Base-by-base conservation (phyloP, 176 grass and related monocot species). In the Triticum aestivum region DNA sequence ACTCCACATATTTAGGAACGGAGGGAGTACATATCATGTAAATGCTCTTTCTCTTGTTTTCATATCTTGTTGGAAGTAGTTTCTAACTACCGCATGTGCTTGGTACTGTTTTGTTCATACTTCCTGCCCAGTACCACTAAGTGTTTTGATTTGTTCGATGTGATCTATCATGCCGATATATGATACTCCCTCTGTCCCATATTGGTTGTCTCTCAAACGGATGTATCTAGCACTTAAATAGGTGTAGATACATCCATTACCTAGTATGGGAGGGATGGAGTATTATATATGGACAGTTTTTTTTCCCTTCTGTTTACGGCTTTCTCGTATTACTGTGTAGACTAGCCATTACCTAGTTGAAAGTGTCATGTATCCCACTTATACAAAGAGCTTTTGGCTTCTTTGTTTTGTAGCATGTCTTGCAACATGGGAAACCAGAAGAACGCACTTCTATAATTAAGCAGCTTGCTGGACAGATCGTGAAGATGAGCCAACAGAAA, bases 401-500 rank as follows among this genome's bases (percentile, higher is more conserved):
- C 13, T 30, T 86, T 13, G 56, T 86, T 75, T 79, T 68, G 61
- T 90, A 99, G 97, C 97, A 99, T 92, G 94, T 99, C 42, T 52
- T 99, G 87, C 92, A 88, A 88, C 87, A 90, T 27, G 97, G 97
- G 42, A 94, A 92, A 82, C 92, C 88, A 47, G 94, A 94, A 82
- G 97, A 99, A 81, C 89, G 97, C 4, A 87, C 97, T 66, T 75
- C 82, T 77, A 94, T 96, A 79, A 96, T 99, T 37, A 90, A 45
- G 49, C 86, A 99, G 84, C 86, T 99, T 3, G 86, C 94, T 47
- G 97, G 94, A 20, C 97, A 99, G 68, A 99, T 99, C 38, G 94
- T 99, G 77, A 91, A 92, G 85, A 99, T 96, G 97, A 99, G 97
- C 87, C 97, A 90, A 72, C 97, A 99, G 78, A 99, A 99, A 88